These are phyloP conservation scores for Hyparrhenia diplandra DNA, from an alignment of 176 grass and related monocot genomes.

Conservation along the genomic window DNA sequence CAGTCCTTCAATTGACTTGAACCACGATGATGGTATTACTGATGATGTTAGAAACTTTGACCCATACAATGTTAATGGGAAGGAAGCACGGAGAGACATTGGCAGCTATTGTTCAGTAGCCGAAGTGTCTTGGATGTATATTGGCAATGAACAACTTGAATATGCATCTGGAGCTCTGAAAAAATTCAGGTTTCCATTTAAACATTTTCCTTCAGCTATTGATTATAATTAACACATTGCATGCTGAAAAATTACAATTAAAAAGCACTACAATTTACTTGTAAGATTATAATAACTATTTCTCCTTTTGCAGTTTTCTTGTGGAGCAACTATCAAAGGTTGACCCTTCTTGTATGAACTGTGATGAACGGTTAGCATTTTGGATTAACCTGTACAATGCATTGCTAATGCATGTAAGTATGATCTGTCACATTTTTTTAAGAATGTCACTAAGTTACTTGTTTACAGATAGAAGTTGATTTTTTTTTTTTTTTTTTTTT, in stretches of 20 bases:
- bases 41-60: constrained; percentile 59
- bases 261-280: neutral
- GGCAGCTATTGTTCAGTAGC: constrained; percentile 60
- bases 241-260: neutral
- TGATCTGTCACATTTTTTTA: neutral
- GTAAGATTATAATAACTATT: neutral
- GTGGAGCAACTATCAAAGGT: constrained; percentile 83
- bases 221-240: neutral
- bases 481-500: constrained; percentile 1
- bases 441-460: neutral
- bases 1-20: constrained; percentile 59
- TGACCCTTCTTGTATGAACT: constrained; percentile 57
- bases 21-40: constrained; percentile 27
- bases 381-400: constrained; percentile 99
- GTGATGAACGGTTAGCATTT: constrained; percentile 74
- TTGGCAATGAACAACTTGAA: constrained; percentile 84
- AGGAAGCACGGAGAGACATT: constrained; percentile 60
- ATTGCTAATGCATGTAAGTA: constrained; percentile 95
- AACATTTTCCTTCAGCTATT: neutral
- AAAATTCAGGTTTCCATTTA: constrained; percentile 70
- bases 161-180: constrained; percentile 84
- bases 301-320: constrained; percentile 51
- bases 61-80: constrained; percentile 82
- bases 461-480: constrained; percentile 7
- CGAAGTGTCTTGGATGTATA: constrained; percentile 93